Conservation (phyloP, 768 basidiomycete species). For the Rhodocollybia butyracea region DNA sequence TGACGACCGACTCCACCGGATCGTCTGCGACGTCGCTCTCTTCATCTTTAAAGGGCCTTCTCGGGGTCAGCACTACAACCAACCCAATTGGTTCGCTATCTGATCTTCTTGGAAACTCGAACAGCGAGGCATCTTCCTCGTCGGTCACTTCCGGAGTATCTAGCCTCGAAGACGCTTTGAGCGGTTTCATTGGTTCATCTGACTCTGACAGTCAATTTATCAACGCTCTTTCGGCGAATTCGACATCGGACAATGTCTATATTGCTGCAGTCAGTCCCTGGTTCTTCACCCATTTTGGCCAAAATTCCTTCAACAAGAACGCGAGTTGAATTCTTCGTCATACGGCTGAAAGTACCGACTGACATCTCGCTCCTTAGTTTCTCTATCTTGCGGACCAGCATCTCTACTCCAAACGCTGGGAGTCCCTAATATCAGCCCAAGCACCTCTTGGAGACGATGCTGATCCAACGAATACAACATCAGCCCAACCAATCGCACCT, state of each 20-base stretch:
- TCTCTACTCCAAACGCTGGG: constrained; percentile 66
- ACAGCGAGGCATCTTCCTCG: neutral
- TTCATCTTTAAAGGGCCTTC: constrained; percentile 7
- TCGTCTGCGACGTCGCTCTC: constrained; percentile 19
- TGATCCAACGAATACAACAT: neutral
- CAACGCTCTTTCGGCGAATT: constrained; percentile 31
- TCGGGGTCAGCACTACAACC: neutral
- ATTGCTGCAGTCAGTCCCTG: constrained; percentile 64
- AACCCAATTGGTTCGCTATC: constrained; percentile 9
- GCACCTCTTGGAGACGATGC: neutral
- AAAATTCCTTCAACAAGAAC: constrained; percentile 70
- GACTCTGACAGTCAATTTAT: constrained; percentile 57
- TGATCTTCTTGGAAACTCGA: constrained; percentile 18
- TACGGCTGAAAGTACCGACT: constrained; percentile 1
- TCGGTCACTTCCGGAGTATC: constrained; percentile 12
- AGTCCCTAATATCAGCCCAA: constrained; percentile 54
- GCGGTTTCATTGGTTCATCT: constrained; percentile 43
- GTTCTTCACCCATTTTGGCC: constrained; percentile 79
- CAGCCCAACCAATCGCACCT: constrained; percentile 18
- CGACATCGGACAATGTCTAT: constrained; percentile 23
- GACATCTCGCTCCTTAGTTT: constrained; percentile 34
- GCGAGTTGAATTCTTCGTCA: constrained; percentile 31
- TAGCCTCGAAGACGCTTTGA: constrained; percentile 23
- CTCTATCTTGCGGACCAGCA: constrained; percentile 68
- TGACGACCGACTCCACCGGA: constrained; percentile 43